Evolutionary conservation across 257 asterid genomes (phyloP), one percentile per base, ranked within the genome.

Genomic region (Plantago elongata): DNA sequence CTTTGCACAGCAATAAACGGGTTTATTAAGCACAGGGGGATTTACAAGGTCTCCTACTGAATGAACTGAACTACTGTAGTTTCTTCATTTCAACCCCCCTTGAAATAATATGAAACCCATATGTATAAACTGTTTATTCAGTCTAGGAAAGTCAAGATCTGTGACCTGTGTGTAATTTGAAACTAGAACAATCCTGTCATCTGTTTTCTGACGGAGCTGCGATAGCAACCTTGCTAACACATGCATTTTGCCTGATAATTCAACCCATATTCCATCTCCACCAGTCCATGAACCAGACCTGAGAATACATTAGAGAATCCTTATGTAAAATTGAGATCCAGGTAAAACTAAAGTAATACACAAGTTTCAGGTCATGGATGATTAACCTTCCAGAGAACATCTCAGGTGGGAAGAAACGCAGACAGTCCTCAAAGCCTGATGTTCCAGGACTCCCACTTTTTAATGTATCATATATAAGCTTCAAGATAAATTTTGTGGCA

Each of bases 231-330:
- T 88, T 65, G 99, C 94, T 74, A 92, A 81, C 62, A 92, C 93
- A 43, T 89, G 91, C 97, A 92, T 92, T 87, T 92, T 92, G 74
- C 99, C 99, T 1, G 99, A 92, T 72, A 92, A 81, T 76, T 92
- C 97, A 76, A 92, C 95, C 99, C 99, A 92, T 61, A 80, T 63
- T 57, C 99, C 99, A 74, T 82, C 91, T 40, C 97, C 99, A 63
- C 99, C 99, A 18, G 90, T 86, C 99, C 99, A 92, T 9, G 97
- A 65, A 70, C 99, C 97, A 65, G 97, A 89, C 73, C 99, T 92
- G 79, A 54, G 63, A 64, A 68, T 65, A 57, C 29, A 75, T 55
- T 51, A 59, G 58, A 46, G 60, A 45, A 48, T 50, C 45, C 18
- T 54, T 50, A 50, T 15, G 45, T 45, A 44, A 9, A 55, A 63